A percentile compares a stretch with the other conserved stretches of the same genome.
Conservation (phyloP, 2,329 filamentous ascomycete species). For the Aureobasidium musti region DNA sequence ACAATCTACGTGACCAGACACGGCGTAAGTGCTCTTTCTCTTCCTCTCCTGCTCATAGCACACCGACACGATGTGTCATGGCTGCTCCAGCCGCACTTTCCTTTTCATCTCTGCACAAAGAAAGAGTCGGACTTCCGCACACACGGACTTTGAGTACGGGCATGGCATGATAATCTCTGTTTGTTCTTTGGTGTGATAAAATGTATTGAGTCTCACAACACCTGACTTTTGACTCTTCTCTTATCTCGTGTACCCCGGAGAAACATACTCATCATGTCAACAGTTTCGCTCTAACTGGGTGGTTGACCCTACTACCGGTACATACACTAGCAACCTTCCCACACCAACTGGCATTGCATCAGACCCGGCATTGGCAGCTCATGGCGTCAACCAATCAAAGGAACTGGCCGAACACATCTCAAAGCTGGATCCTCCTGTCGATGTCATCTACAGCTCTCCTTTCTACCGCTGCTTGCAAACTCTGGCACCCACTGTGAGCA, state of each 20-base stretch:
- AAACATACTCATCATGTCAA: slow-evolving; percentile 13
- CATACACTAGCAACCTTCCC: slow-evolving; percentile 70
- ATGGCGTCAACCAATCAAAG: slow-evolving; percentile 80
- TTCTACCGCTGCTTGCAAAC: slow-evolving; percentile 90
- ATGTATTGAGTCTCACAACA: background rate
- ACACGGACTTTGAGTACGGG: background rate
- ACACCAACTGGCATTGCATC: slow-evolving; percentile 86
- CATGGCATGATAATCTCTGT: background rate
- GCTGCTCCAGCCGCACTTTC: background rate
- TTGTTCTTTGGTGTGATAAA: background rate
- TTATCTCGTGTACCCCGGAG: background rate
- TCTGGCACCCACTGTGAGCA: slow-evolving; percentile 66
- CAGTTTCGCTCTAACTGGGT: slow-evolving; percentile 91
- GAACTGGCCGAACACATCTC: slow-evolving; percentile 70
- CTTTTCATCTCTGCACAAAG: slow-evolving; percentile 1
- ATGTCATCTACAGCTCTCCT: slow-evolving; percentile 77
- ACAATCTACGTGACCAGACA: slow-evolving; percentile 54
- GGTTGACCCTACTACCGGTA: slow-evolving; percentile 76
- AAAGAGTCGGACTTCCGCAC: background rate
- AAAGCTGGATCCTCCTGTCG: slow-evolving; percentile 65
- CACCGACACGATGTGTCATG: slow-evolving; percentile 11
- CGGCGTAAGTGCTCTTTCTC: slow-evolving; percentile 47
- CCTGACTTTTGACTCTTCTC: background rate
- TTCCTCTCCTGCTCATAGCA: slow-evolving; percentile 28
- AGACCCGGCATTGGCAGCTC: slow-evolving; percentile 82